Conservation (phyloP, 2,329 filamentous ascomycete species). For the Botrytis fragariae region DNA sequence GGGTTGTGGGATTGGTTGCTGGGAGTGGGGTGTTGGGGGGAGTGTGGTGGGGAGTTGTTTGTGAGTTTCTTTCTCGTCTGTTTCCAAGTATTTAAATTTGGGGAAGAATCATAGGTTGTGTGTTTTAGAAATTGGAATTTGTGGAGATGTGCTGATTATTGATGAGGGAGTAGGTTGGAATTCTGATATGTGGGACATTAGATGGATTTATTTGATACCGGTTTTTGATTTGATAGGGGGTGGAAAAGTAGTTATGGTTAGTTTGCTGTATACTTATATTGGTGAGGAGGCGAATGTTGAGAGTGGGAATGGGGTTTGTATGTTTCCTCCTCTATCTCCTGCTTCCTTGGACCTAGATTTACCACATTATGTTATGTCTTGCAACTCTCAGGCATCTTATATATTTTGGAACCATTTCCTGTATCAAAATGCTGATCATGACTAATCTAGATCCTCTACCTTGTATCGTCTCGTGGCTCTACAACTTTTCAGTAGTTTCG, state of each 20-base stretch:
- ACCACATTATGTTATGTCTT: neutral
- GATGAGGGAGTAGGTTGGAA: neutral
- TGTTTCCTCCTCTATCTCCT: neutral
- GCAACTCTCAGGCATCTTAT: neutral
- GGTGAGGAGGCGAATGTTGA: neutral
- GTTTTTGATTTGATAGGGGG: neutral
- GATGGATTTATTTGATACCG: neutral
- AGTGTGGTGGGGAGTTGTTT: neutral
- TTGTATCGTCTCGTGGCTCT: neutral
- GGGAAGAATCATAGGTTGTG: neutral
- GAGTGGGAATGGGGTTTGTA: neutral
- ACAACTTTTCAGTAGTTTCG: neutral
- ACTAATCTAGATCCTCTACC: neutral
- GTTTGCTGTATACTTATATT: neutral
- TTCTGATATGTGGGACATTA: neutral
- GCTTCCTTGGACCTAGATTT: neutral
- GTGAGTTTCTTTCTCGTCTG: neutral
- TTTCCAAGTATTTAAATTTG: neutral
- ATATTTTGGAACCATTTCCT: neutral
- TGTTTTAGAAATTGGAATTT: neutral
- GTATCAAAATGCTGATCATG: neutral
- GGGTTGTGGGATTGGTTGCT: neutral
- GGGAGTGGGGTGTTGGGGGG: neutral
- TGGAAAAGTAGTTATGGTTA: neutral
- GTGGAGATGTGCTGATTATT: neutral